A percentile compares a stretch with the other conserved stretches of the same genome.
These are phyloP conservation scores for Curvularia verruculosa DNA, from an alignment of 2,329 filamentous ascomycete genomes.

Conservation along the genomic window DNA sequence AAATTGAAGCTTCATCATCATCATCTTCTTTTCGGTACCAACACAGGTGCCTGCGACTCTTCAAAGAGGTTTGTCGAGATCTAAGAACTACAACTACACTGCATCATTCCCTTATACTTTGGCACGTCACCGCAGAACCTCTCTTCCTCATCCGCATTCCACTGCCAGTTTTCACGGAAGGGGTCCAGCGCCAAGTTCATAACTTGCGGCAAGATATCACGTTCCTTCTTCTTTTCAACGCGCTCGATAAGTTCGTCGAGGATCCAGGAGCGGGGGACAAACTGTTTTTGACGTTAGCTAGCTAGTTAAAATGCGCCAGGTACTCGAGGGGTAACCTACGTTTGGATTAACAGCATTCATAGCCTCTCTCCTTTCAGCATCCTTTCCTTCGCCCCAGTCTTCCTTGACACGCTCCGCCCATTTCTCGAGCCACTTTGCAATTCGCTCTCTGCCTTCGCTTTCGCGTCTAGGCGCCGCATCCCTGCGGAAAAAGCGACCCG, in stretches of 20 bases:
- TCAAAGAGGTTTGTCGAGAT: background rate
- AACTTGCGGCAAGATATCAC: constrained; percentile 75
- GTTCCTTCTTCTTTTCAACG: constrained; percentile 83
- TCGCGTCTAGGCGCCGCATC: constrained; percentile 65
- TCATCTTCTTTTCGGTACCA: background rate
- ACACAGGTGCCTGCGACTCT: background rate
- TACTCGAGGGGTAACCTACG: background rate
- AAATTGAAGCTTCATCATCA: background rate
- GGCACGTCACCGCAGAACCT: constrained; percentile 88
- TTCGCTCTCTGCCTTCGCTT: constrained; percentile 66
- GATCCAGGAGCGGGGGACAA: constrained; percentile 88
- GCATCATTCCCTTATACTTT: constrained; percentile 75
- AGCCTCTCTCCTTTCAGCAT: constrained; percentile 59
- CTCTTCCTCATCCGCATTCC: constrained; percentile 74
- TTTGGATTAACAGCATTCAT: constrained; percentile 14
- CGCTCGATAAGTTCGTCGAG: constrained; percentile 90
- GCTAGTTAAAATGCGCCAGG: background rate
- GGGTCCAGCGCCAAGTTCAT: constrained; percentile 86
- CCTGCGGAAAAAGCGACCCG: constrained; percentile 78
- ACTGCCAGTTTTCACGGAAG: constrained; percentile 78
- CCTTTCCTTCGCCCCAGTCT: constrained; percentile 70
- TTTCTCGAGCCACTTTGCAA: constrained; percentile 80
- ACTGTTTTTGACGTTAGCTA: constrained; percentile 53
- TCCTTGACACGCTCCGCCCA: constrained; percentile 76
- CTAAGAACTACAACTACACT: constrained; percentile 90